Conservation (phyloP, 768 basidiomycete genomes). For the Chalciporus pseudorubinellus region DNA sequence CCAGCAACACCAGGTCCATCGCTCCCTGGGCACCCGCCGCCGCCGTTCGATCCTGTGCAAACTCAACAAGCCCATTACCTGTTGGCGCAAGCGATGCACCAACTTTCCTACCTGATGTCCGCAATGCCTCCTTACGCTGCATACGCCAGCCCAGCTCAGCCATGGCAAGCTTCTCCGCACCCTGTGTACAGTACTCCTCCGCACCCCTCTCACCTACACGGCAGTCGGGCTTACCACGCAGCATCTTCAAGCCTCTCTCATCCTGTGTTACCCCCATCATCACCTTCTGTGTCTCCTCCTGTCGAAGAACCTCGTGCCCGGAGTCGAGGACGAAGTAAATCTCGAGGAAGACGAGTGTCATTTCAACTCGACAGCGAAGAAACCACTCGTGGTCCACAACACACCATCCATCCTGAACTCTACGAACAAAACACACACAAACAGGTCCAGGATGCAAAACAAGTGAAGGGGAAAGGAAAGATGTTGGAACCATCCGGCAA, state of each 20-base stretch:
- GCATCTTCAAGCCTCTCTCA: constrained; percentile 44
- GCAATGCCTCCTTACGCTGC: constrained; percentile 25
- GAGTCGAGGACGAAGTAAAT: constrained; percentile 46
- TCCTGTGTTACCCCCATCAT: constrained; percentile 52
- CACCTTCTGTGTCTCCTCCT: constrained; percentile 42
- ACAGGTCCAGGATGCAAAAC: constrained; percentile 9
- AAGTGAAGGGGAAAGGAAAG: constrained; percentile 18
- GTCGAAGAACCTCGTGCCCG: constrained; percentile 33
- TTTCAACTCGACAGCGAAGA: constrained; percentile 44
- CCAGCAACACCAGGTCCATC: constrained; percentile 17
- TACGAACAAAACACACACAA: constrained; percentile 8
- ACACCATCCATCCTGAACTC: constrained; percentile 4
- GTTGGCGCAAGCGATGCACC: constrained; percentile 41
- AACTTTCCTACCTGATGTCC: constrained; percentile 39
- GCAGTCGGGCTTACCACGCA: constrained; percentile 17
- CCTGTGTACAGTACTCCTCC: constrained; percentile 7
- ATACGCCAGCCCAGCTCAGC: constrained; percentile 21
- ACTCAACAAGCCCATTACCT: constrained; percentile 38
- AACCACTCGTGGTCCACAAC: constrained; percentile 1
- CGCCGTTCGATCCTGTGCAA: constrained; percentile 27
- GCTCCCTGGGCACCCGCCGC: constrained; percentile 29
- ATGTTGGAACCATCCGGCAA: neutral
- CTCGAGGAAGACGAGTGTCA: constrained; percentile 55
- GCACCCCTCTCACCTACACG: constrained; percentile 16
- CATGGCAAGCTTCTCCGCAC: constrained; percentile 22